Percentiles rank a stretch among this genome's conserved stretches.
These are phyloP conservation scores for Aspergillus ruber DNA, from an alignment of 2,329 filamentous ascomycete genomes.

Conservation along the genomic window DNA sequence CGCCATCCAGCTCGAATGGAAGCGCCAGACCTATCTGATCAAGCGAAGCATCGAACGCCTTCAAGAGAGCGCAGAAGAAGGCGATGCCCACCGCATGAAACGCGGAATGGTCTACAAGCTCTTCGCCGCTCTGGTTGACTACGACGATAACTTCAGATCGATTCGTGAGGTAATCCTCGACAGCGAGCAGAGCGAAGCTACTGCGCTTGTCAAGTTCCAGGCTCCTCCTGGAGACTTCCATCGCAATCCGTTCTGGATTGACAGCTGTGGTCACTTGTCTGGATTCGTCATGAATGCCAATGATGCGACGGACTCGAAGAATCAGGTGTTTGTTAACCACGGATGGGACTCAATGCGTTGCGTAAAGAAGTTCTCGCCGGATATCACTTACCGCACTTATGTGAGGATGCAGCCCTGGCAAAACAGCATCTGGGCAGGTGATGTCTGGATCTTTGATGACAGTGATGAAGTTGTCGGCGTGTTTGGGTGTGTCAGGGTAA, in stretches of 20 bases:
- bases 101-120: conserved; percentile 74
- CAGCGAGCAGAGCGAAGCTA: conserved; percentile 50
- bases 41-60: conserved; percentile 55
- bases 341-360: conserved; percentile 57
- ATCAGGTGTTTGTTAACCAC: conserved; percentile 56
- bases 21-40: conserved; percentile 62
- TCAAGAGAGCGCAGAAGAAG: conserved; percentile 55
- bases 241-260: conserved; percentile 55
- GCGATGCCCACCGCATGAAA: conserved; percentile 65
- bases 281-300: conserved; percentile 57
- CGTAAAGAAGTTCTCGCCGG: conserved; percentile 45
- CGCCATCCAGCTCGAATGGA: conserved; percentile 19
- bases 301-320: conserved; percentile 52
- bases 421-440: conserved; percentile 51
- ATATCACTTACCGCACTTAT: conserved; percentile 53
- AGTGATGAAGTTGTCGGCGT: conserved; percentile 54
- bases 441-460: conserved; percentile 56
- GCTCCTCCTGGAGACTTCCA: conserved; percentile 52
- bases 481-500: conserved; percentile 40
- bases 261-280: conserved; percentile 51
- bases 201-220: conserved; percentile 49
- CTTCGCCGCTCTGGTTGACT: conserved; percentile 53
- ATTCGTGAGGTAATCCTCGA: conserved; percentile 56
- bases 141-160: conserved; percentile 51
- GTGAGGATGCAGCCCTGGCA: conserved; percentile 52